phyloP scores from a whole-genome alignment of 805 yeast genomes.

The Schwanniomyces vanrijiae region DNA sequence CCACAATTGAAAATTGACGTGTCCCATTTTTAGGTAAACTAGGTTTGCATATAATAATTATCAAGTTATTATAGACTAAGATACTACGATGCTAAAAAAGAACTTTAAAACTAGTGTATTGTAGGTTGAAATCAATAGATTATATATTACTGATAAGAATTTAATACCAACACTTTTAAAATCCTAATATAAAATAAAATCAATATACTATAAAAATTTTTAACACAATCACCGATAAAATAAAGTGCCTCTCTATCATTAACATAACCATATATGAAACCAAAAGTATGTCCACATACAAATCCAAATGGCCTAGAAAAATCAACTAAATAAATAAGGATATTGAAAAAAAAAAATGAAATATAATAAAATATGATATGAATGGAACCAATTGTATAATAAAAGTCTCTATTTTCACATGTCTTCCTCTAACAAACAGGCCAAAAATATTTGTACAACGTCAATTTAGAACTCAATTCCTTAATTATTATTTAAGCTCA shows the following conservation, averaged over 20 bases:
- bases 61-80: not conserved
- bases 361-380: not conserved
- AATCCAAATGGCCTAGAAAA: constrained; percentile 4
- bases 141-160: not conserved
- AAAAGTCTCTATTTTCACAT: not conserved
- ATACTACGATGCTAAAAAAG: too few relatives aligned
- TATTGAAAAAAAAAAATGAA: constrained; percentile 3
- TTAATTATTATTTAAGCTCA: constrained; percentile 26
- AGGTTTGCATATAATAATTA: not conserved
- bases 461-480: not conserved
- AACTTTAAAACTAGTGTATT: too few relatives aligned
- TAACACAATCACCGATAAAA: not conserved
- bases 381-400: not conserved
- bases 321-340: constrained; percentile 3
- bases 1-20: not conserved
- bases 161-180: not conserved
- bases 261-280: constrained; percentile 6
- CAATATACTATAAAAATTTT: not conserved
- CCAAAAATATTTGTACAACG: too few relatives aligned
- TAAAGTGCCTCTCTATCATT: not conserved
- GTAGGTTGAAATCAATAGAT: not conserved
- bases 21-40: not conserved
- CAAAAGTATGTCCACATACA: constrained; percentile 3
- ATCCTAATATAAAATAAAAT: not conserved
- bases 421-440: too few relatives aligned